Evolutionary conservation across 305 asterid genomes (phyloP), one percentile per base, ranked within the genome.

Genomic region (Fraxinus sp.): DNA sequence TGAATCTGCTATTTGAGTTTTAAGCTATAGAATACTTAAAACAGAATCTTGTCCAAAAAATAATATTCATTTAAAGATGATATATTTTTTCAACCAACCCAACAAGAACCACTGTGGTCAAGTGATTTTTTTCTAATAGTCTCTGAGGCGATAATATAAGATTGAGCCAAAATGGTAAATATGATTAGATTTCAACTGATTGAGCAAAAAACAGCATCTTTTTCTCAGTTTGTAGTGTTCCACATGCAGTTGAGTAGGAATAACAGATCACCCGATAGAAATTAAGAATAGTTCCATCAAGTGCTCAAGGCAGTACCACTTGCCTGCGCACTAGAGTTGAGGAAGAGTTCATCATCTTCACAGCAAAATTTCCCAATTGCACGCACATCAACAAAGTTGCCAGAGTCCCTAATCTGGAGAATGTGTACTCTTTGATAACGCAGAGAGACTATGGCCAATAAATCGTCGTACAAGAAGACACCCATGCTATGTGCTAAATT

Each of bases 321-420:
- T 94, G 95, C 98, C 98, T 96, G 97, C 85, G 90, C 82, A 89
- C 84, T 91, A 81, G 97, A 94, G 88, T 86, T 90, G 82, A 93
- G 93, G 85, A 94, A 96, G 78, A 96, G 97, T 87, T 94, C 99
- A 86, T 96, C 99, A 84, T 96, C 98, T 89, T 96, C 99, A 77
- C 87, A 91, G 87, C 97, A 96, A 85, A 93, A 93, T 78, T 94
- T 95, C 77, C 99, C 99, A 78, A 96, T 92, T 5, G 92, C 89
- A 78, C 96, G 90, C 78, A 94, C 91, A 72, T 94, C 94, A 26
- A 94, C 99, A 76, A 96, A 95, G 84, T 89, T 87, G 32, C 99
- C 99, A 59, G 98, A 94, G 80, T 96, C 99, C 86, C 96, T 92
- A 59, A 96, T 91, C 90, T 96, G 99, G 70, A 96, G 93, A 88